Base-by-base conservation (phyloP, 345 rosid species). In the Lumnitzera littorea region DNA sequence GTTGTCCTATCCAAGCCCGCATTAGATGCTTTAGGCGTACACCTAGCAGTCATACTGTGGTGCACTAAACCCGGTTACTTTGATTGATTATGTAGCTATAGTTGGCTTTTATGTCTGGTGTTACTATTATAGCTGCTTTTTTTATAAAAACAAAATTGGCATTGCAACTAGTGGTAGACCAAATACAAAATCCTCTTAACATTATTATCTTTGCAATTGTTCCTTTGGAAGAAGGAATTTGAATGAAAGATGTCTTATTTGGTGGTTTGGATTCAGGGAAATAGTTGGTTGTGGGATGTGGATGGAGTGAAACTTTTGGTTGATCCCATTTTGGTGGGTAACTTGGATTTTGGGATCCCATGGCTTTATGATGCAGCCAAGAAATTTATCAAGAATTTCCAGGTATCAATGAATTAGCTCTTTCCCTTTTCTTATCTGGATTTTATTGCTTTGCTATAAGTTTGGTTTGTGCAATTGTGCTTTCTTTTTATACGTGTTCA, bases 341-440 rank as follows among this genome's bases (percentile, higher is more conserved):
- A 80, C 79, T 81, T 89, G 84, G 98, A 89, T 67, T 92, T 92
- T 70, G 98, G 96, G 62, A 87, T 92, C 71, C 94, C 96, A 14
- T 84, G 79, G 96, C 89, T 89, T 49, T 89, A 84, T 78, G 96
- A 87, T 82, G 91, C 88, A 63, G 82, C 86, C 73, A 87, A 89
- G 86, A 89, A 81, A 70, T 70, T 80, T 72, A 60, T 89, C 66
- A 83, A 78, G 65, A 78, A 61, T 64, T 85, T 87, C 69, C 74
- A 80, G 91, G 98, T 92, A 67, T 36, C 43, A 9, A 36, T 36
- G 7, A 36, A 36, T 36, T 1, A 36, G 43, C 64, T 54, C 65
- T 67, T 65, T 25, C 46, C 17, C 9, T 56, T 57, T 17, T 15
- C 41, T 16, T 25, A 43, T 15, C 14, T 58, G 46, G 10, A 20